Conservation (phyloP, 2,329 filamentous ascomycete species). For the Neobulgaria alba region DNA sequence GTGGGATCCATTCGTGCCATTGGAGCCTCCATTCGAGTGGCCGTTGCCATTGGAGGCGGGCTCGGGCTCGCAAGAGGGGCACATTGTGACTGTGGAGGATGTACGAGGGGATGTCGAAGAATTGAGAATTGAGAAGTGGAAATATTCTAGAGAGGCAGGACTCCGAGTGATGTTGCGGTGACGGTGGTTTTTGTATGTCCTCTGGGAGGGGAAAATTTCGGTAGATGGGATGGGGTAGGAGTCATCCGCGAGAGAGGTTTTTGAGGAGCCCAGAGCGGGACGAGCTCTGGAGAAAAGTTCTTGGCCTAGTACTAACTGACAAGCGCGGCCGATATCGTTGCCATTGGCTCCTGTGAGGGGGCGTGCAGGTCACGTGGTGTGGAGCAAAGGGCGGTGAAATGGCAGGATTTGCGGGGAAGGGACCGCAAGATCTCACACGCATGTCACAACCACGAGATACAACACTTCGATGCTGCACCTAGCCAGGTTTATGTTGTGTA, state of each 20-base stretch:
- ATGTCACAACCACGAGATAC: neutral
- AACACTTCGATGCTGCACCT: neutral
- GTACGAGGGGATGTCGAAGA: too few species aligned
- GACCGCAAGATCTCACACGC: too few species aligned
- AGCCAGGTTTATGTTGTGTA: too few species aligned
- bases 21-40: slow-evolving; percentile 34
- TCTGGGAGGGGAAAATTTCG: neutral
- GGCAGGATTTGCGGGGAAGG: neutral
- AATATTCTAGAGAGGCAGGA: too few species aligned
- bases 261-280: too few species aligned
- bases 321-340: neutral
- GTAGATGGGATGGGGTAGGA: neutral
- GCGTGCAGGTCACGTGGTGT: neutral
- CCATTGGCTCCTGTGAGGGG: neutral
- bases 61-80: slow-evolving; percentile 34
- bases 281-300: too few species aligned
- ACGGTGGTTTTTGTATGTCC: neutral
- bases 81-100: slow-evolving; percentile 28
- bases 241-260: neutral
- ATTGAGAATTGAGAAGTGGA: too few species aligned
- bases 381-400: neutral
- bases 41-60: slow-evolving; percentile 25
- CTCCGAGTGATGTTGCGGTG: too few species aligned
- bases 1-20: slow-evolving; percentile 28
- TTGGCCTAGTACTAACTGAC: too few species aligned